Evolutionary conservation across 352 stramenopile genomes (phyloP).

Genomic region (Globisporangium lucens): DNA sequence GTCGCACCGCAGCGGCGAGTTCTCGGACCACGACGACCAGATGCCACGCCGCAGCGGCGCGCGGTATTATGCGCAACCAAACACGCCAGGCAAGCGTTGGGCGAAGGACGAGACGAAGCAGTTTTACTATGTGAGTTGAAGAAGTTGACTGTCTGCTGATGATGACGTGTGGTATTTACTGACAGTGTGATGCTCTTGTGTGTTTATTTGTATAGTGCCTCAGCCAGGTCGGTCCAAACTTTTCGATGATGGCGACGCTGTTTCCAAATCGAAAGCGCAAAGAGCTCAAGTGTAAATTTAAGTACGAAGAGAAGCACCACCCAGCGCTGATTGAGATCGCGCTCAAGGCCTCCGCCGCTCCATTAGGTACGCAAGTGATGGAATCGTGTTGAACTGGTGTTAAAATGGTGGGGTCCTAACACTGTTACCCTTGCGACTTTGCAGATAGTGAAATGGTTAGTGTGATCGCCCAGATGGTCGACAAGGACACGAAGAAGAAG

Average conservation of each 20-base stretch:
- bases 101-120: slow-evolving; percentile 83
- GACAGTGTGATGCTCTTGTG: not conserved
- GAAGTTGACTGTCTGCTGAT: not conserved
- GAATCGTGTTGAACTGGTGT: not conserved
- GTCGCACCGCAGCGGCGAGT: slow-evolving; percentile 26
- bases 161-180: slow-evolving; percentile 2
- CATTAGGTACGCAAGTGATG: slow-evolving; percentile 33
- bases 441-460: slow-evolving; percentile 78
- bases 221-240: slow-evolving; percentile 81
- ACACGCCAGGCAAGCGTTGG: slow-evolving; percentile 61
- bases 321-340: slow-evolving; percentile 76
- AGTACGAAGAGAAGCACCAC: slow-evolving; percentile 83
- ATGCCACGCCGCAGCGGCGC: slow-evolving; percentile 32
- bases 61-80: slow-evolving; percentile 39
- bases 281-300: slow-evolving; percentile 88
- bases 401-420: not conserved
- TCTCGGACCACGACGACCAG: slow-evolving; percentile 25
- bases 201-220: slow-evolving; percentile 36
- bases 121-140: slow-evolving; percentile 74
- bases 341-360: slow-evolving; percentile 60
- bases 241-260: slow-evolving; percentile 85
- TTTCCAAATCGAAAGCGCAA: slow-evolving; percentile 80
- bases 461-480: slow-evolving; percentile 74
- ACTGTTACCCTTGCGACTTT: not conserved
- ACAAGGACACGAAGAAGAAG: slow-evolving; percentile 67